Evolutionary conservation across 2,329 filamentous ascomycete species (phyloP).

Genomic region (Ascochyta koolunga): DNA sequence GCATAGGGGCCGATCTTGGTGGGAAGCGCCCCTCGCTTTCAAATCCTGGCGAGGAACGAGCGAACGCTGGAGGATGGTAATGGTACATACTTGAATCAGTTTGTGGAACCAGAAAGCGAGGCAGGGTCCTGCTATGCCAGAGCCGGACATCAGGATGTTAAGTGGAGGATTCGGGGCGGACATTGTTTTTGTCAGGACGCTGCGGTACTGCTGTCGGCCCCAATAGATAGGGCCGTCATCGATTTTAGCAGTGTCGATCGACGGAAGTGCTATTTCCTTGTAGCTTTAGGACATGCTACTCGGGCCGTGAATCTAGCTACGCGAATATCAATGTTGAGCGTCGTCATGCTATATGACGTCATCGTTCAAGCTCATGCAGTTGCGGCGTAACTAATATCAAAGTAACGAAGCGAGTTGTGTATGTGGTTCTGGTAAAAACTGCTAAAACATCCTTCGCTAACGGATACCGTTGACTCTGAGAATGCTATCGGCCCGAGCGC

Average conservation of each 20-base stretch:
- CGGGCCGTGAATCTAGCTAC: neutral
- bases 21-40: too few species aligned
- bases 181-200: neutral
- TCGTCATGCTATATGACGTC: neutral
- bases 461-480: too few species aligned
- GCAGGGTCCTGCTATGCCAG: slow-evolving; percentile 43
- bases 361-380: neutral
- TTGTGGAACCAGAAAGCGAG: slow-evolving; percentile 60
- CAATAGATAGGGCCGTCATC: too few species aligned
- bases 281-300: neutral
- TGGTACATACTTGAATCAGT: slow-evolving; percentile 32
- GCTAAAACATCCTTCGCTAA: neutral
- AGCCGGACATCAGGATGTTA: slow-evolving; percentile 38
- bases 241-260: too few species aligned
- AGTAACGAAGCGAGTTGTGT: neutral
- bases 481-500: too few species aligned
- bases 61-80: slow-evolving; percentile 53
- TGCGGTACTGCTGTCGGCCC: too few species aligned
- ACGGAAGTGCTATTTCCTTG: too few species aligned
- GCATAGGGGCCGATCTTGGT: too few species aligned
- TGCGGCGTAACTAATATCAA: neutral
- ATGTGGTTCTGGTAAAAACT: neutral
- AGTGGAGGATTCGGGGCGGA: slow-evolving; percentile 7
- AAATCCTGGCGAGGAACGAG: slow-evolving; percentile 51
- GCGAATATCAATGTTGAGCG: too few species aligned